Base-by-base conservation (phyloP, 1,284 basidiomycete genomes). In the Ceratobasidium sp. region DNA sequence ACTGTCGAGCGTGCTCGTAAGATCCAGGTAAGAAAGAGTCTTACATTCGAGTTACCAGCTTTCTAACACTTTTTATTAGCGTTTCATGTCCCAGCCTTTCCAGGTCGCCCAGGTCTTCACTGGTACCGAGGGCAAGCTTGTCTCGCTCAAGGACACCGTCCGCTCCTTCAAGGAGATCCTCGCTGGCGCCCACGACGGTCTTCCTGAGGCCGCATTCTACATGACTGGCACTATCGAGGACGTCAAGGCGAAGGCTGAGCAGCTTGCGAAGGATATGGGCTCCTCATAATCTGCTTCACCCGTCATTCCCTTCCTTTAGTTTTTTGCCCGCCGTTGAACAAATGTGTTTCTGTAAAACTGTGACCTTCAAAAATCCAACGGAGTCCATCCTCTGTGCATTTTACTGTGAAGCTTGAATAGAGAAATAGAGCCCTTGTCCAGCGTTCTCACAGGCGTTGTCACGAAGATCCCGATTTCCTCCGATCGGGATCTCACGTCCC, bases 41-140 rank as follows among this genome's bases (percentile, higher is more conserved):
- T 73, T 57, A 23, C 43, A 0, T 5, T 16, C 30, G 38, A 47
- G 49, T 13, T 21, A 30, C n/a, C n/a, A n/a, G n/a, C n/a, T 21
- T 41, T 16, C 49, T 66, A 26, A 66, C 49, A 32, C 23, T 55
- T 46, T 32, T 18, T 44, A 57, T 26, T 54, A 78, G 83, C 92
- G 93, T 88, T 98, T 98, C 93, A 98, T 98, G 96, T 98, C 95
- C 78, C 96, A 99, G 86, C 96, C 97, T 76, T 99, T 98, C 94
- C 93, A 95, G 81, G 97, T 99, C 83, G 97, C 97, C 74, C 95
- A 98, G 86, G 94, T 98, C 84, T 98, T 98, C 91, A 98, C 97
- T 81, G 97, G 97, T 88, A 96, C 95, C 81, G 95, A 98, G 87
- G 97, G 96, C 79, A 92, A 92, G 82, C 93, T 98, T 76, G 96